Base-by-base conservation (phyloP, 2,329 filamentous ascomycete species). In the Cryphonectria carpinicola region DNA sequence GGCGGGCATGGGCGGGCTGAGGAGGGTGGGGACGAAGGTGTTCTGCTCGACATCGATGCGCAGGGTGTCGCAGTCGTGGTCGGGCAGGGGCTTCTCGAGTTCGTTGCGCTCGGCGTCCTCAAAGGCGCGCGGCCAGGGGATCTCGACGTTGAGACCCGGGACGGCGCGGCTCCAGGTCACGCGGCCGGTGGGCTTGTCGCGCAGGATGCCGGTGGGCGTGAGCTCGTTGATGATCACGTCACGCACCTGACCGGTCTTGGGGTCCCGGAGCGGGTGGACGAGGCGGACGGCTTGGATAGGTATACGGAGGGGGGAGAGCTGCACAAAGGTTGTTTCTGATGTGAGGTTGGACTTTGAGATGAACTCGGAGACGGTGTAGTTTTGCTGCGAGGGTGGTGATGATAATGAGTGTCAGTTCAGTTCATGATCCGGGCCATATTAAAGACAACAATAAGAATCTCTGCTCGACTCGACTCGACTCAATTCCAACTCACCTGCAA, bases 181-280 rank as follows among this genome's bases (percentile, higher is more conserved):
- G n/a, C 79, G 83, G 61, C 84, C 83, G 1, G 83, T 82, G 14
- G 81, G 77, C 41, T 85, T 84, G 78, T 90, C 85, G 71, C 83
- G 78, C 72, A 82, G 81, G 43, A 89, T 82, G 64, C 79, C 80
- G 22, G 83, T 81, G 61, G 86, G 85, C 74, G 88, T 85, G 69
- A 96, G 83, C 79, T 92, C 86, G 78, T 93, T 89, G 79, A 97
- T 90, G 76, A 97, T 87, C 71, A 93, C 90, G 79, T 98, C 95
- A 77, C 89, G 88, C 61, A 86, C 86, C 39, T 82, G 76, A 77
- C 90, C 90, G 17, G 91, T 92, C 73, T 83, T 81, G 22, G 88
- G 85, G 79, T 96, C 88, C 65, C 85, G 84, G 68, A 97, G 84
- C 32, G 93, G 90, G 78, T 93, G 89, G 65, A 98, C 93, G 46